Evolutionary conservation across 768 basidiomycete species (phyloP).

Genomic region (Pleurotus salmoneostramineus): DNA sequence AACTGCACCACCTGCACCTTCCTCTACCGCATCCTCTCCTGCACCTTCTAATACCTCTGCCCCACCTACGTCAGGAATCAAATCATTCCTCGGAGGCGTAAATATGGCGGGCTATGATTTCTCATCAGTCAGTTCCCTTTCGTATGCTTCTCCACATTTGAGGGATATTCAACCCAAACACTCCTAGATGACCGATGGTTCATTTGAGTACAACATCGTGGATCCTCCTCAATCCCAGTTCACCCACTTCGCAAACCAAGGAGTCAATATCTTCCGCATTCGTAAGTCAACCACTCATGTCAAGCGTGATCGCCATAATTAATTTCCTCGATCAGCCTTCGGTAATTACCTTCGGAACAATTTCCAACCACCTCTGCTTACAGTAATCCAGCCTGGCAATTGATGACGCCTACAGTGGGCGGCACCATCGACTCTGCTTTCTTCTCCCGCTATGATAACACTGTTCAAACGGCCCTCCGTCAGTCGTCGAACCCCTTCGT

Average conservation of each 20-base stretch:
- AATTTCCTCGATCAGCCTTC: constrained; percentile 19
- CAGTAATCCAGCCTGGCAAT: constrained; percentile 41
- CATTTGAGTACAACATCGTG: constrained; percentile 33
- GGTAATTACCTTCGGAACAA: constrained; percentile 19
- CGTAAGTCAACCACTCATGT: constrained; percentile 14
- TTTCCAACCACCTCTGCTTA: not conserved
- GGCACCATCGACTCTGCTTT: constrained; percentile 40
- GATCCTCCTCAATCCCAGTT: constrained; percentile 40
- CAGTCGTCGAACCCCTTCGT: constrained; percentile 37
- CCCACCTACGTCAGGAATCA: constrained; percentile 10
- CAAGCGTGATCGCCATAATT: not conserved
- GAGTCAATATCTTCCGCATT: constrained; percentile 44
- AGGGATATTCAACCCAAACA: not conserved
- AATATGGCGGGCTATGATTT: constrained; percentile 49
- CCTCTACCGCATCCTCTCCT: constrained; percentile 16
- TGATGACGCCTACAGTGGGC: constrained; percentile 46
- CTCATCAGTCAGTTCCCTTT: constrained; percentile 26
- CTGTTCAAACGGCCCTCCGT: constrained; percentile 43
- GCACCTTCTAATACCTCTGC: constrained; percentile 13
- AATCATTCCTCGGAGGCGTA: constrained; percentile 41
- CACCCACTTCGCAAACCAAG: constrained; percentile 43
- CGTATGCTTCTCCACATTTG: not conserved
- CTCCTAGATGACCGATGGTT: constrained; percentile 35
- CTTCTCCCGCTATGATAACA: constrained; percentile 41
- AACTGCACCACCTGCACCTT: constrained; percentile 14